Percentiles rank a stretch among this genome's conserved stretches.
These are phyloP conservation scores for Hepatocystis sp. DNA, from an alignment of 169 alveolate genomes.

Conservation along the genomic window DNA sequence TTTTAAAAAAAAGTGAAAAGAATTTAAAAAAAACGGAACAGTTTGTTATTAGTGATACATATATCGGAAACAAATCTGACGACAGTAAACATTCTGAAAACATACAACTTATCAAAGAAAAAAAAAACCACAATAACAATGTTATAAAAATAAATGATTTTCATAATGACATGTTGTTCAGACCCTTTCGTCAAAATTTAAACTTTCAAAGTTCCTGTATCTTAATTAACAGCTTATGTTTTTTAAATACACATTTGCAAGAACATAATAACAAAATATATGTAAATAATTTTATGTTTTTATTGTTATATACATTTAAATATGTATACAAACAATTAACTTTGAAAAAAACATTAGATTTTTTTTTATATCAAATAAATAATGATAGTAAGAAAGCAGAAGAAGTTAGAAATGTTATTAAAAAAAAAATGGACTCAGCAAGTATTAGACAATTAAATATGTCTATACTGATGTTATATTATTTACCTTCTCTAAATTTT, in stretches of 20 bases:
- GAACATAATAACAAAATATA: slow-evolving; percentile 4
- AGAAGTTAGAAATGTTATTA: slow-evolving; percentile 7
- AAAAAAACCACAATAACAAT: background rate
- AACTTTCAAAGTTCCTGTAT: slow-evolving; percentile 48
- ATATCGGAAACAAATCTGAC: background rate
- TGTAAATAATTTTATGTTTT: slow-evolving; percentile 1
- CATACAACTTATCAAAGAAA: background rate
- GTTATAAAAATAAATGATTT: slow-evolving; percentile 23
- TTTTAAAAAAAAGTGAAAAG: background rate
- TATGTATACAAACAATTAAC: slow-evolving; percentile 5
- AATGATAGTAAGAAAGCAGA: too few relatives aligned
- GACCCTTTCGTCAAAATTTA: slow-evolving; percentile 2
- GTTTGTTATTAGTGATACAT: background rate
- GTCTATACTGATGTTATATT: slow-evolving; percentile 26
- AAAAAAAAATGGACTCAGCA: slow-evolving; percentile 49
- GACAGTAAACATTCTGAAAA: background rate
- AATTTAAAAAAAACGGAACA: background rate
- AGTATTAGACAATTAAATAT: slow-evolving; percentile 47
- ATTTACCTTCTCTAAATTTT: background rate
- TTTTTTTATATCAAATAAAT: too few relatives aligned
- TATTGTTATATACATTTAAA: slow-evolving; percentile 13
- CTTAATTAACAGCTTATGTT: slow-evolving; percentile 22
- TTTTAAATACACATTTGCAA: slow-evolving; percentile 39
- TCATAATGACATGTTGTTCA: background rate
- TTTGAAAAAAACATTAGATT: background rate